Base-by-base conservation (phyloP, 495 filamentous ascomycete species). In the Talaromyces proteolyticus region DNA sequence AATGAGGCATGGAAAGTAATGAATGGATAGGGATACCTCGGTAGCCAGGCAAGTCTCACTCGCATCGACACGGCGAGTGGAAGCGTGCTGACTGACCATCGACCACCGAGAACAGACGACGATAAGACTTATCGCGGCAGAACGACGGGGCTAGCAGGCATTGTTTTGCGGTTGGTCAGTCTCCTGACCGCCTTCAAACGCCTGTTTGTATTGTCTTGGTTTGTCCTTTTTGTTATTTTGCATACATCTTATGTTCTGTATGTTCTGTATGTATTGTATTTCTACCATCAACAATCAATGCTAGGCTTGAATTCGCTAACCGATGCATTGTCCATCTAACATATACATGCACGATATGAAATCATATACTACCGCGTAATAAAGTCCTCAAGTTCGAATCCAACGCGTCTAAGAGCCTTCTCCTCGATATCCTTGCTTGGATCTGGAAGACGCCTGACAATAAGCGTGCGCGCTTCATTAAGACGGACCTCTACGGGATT, bases 371-470 rank as follows among this genome's bases (percentile, higher is more conserved):
- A 72, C 42, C 65, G 62, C 14, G 66, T 79, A 50, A 94, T 79
- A 75, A 84, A 90, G 65, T 94, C 89, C 21, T 83, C 74, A 58
- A 94, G 82, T 73, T 94, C 89, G 62, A 94, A 94, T 5, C 83
- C 85, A 42, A 94, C 65, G 50, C 88, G 70, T 49, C 83, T 77
- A 55, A 90, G 66, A 17, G 79, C 76, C 58, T 82, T 84, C 57
- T 87, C 85, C 47, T 84, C 82, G 54, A 86, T 60, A 23, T 68
- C 70, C 34, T 61, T 63, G 8, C 63, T 18, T 53, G 65, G 41
- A 37, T 65, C 54, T 57, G 42, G 41, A 47, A 67, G 59, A 59
- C 67, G 75, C 29, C 82, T 69, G 42, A 90, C 74, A 34, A 90
- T 79, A 21, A 82, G 67, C 5, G 74, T 74, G 43, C 75, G 63